These are phyloP conservation scores for Mycena kentingensis DNA, from an alignment of 768 basidiomycete species.

Conservation along the genomic window DNA sequence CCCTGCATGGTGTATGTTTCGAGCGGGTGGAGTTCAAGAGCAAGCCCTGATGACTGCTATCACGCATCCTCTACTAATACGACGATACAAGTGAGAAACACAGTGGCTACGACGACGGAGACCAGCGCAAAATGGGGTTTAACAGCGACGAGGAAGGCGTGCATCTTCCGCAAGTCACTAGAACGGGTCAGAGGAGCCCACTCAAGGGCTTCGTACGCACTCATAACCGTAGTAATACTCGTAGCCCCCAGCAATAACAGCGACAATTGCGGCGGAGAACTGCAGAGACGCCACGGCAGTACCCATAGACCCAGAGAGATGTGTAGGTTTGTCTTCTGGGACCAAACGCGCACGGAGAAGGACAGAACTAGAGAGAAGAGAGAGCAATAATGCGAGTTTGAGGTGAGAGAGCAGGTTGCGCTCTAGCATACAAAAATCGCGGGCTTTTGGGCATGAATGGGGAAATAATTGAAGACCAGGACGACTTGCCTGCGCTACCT, in stretches of 20 bases:
- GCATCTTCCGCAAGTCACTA: slow-evolving; percentile 54
- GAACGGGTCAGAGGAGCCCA: not conserved
- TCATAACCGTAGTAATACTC: slow-evolving; percentile 61
- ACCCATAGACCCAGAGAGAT: slow-evolving; percentile 28
- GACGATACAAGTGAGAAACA: slow-evolving; percentile 55
- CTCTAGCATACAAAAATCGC: slow-evolving; percentile 81
- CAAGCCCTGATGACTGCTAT: not conserved
- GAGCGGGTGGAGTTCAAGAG: not conserved
- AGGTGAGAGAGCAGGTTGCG: slow-evolving; percentile 71
- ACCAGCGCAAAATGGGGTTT: slow-evolving; percentile 52
- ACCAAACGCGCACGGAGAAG: slow-evolving; percentile 63
- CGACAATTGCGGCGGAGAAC: slow-evolving; percentile 52
- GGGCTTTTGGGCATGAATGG: slow-evolving; percentile 38
- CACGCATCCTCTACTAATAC: slow-evolving; percentile 39
- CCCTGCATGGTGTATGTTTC: slow-evolving; percentile 54
- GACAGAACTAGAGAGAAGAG: slow-evolving; percentile 63
- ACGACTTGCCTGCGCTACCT: not conserved
- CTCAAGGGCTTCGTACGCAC: not conserved
- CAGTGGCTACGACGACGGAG: slow-evolving; percentile 46
- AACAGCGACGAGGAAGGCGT: slow-evolving; percentile 51
- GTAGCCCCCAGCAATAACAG: slow-evolving; percentile 61
- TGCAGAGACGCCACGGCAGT: slow-evolving; percentile 57
- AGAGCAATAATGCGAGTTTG: slow-evolving; percentile 65
- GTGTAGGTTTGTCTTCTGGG: slow-evolving; percentile 37
- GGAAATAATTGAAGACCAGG: not conserved